These are phyloP conservation scores for Pythium volutum DNA, from an alignment of 352 stramenopile genomes.

Conservation along the genomic window DNA sequence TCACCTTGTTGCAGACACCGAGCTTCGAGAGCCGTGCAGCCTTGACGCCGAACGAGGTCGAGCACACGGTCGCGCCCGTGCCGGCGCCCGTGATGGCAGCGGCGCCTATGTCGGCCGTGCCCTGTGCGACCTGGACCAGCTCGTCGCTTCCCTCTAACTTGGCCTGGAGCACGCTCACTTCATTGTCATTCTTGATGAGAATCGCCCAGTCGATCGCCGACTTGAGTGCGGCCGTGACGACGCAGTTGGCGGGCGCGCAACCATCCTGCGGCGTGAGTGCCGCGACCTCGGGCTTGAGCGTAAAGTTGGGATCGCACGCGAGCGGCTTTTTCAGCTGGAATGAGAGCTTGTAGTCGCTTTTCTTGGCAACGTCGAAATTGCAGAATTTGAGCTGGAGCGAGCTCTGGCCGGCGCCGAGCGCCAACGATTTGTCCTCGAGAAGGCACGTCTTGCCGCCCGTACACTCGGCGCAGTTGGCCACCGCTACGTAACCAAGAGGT, in stretches of 20 bases:
- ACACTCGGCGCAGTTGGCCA: slow-evolving; percentile 54
- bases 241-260: slow-evolving; percentile 45
- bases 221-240: slow-evolving; percentile 50
- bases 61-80: slow-evolving; percentile 43
- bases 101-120: slow-evolving; percentile 31
- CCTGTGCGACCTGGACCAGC: slow-evolving; percentile 44
- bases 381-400: slow-evolving; percentile 56
- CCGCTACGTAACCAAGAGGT: slow-evolving; percentile 22
- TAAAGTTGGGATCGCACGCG: slow-evolving; percentile 41
- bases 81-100: slow-evolving; percentile 12
- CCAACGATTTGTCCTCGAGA: slow-evolving; percentile 38
- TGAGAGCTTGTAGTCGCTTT: slow-evolving; percentile 28
- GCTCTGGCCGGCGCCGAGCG: slow-evolving; percentile 36
- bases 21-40: slow-evolving; percentile 51
- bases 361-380: slow-evolving; percentile 50
- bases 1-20: slow-evolving; percentile 50
- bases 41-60: slow-evolving; percentile 38
- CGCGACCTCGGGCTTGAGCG: slow-evolving; percentile 38
- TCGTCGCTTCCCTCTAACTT: slow-evolving; percentile 34
- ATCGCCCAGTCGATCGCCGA: slow-evolving; percentile 64
- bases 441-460: slow-evolving; percentile 43
- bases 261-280: slow-evolving; percentile 32
- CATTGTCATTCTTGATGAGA: slow-evolving; percentile 38
- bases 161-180: slow-evolving; percentile 47
- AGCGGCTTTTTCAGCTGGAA: slow-evolving; percentile 47